phyloP scores from a whole-genome alignment of 345 rosid genomes.

The Laguncularia racemosa region DNA sequence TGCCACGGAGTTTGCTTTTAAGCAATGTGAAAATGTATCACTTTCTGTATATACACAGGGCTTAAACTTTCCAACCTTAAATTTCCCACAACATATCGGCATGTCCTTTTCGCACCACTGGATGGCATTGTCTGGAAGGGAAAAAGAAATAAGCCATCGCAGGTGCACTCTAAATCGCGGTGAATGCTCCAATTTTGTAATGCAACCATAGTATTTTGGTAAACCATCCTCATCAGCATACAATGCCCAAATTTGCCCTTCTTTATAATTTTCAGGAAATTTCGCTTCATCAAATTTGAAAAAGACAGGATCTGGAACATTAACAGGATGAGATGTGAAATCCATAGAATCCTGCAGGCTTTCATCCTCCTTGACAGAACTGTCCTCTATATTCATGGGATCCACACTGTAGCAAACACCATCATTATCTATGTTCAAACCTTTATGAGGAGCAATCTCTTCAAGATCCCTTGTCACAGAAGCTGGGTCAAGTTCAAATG shows the following conservation, averaged over 20 bases:
- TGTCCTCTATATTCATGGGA: conserved; percentile 3
- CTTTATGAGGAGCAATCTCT: conserved; percentile 25
- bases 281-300: conserved; percentile 40
- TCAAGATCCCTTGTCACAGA: conserved; percentile 44
- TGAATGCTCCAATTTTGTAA: conserved; percentile 16
- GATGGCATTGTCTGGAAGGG: conserved; percentile 13
- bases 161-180: conserved; percentile 27
- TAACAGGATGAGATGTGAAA: conserved; percentile 1
- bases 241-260: conserved; percentile 63
- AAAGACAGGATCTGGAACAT: conserved; percentile 48
- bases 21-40: conserved; percentile 29
- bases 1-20: conserved; percentile 24
- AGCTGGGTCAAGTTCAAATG: conserved; percentile 79
- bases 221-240: conserved; percentile 60
- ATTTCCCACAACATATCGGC: conserved; percentile 45
- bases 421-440: conserved; percentile 12
- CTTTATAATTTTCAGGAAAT: conserved; percentile 35
- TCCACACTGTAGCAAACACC: conserved; percentile 11
- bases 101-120: conserved; percentile 33
- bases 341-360: conserved; percentile 6
- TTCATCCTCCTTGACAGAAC: conserved; percentile 3
- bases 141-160: conserved; percentile 30
- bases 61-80: conserved; percentile 19
- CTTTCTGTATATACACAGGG: conserved; percentile 15
- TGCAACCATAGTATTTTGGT: conserved; percentile 56